A percentile compares a stretch with the other conserved stretches of the same genome.
Conservation (phyloP, 257 asterid species). For the Misopates orontium region DNA sequence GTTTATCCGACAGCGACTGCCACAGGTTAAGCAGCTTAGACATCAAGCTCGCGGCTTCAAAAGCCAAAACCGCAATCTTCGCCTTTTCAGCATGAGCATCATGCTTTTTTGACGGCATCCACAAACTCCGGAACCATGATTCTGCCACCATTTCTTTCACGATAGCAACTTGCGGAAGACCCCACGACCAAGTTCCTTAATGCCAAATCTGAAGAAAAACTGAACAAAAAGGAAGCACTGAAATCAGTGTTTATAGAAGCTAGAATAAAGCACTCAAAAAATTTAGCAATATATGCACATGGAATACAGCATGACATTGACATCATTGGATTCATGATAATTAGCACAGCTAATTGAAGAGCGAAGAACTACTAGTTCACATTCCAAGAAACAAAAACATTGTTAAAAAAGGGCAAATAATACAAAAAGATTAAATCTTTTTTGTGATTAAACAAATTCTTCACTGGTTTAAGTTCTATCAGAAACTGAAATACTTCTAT, state of each 20-base stretch:
- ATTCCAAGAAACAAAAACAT: not conserved
- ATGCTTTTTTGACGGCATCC: slow-evolving; percentile 60
- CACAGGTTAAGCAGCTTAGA: slow-evolving; percentile 81
- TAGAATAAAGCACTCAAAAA: slow-evolving; percentile 9
- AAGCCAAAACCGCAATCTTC: slow-evolving; percentile 74
- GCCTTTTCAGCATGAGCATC: slow-evolving; percentile 48
- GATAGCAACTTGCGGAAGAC: slow-evolving; percentile 25
- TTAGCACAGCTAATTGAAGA: not conserved
- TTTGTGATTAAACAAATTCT: not conserved
- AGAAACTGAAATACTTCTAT: not conserved
- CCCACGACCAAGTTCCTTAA: slow-evolving; percentile 29
- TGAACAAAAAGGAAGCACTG: slow-evolving; percentile 18
- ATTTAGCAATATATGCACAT: not conserved
- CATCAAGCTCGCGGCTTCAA: slow-evolving; percentile 90
- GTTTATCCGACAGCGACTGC: slow-evolving; percentile 77
- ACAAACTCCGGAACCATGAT: slow-evolving; percentile 76
- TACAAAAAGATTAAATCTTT: not conserved
- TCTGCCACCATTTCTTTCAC: slow-evolving; percentile 62
- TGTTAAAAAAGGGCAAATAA: not conserved
- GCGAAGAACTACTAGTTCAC: not conserved
- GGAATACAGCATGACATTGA: slow-evolving; percentile 9
- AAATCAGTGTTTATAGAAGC: slow-evolving; percentile 10
- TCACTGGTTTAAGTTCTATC: too few relatives aligned
- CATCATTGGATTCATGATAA: slow-evolving; percentile 3
- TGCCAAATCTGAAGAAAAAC: slow-evolving; percentile 27